Percentiles rank a stretch among this genome's conserved stretches.
These are phyloP conservation scores for Protea cynaroides DNA, from an alignment of 164 flowering plant genomes.

Conservation along the genomic window DNA sequence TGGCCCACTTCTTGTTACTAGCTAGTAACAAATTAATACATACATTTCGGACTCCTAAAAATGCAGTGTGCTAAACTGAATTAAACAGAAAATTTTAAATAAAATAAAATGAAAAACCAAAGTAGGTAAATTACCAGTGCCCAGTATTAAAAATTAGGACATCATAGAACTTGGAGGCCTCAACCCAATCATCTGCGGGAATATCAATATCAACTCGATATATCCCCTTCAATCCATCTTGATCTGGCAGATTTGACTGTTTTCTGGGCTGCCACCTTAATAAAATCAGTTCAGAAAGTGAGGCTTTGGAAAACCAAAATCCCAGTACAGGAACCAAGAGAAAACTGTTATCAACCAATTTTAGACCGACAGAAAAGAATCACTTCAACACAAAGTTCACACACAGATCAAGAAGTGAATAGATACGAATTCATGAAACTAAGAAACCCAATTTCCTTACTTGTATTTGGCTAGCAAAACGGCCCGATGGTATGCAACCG, in stretches of 20 bases:
- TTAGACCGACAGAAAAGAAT: background rate
- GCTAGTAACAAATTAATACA: too few species aligned
- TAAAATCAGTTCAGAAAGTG: conserved; percentile 45
- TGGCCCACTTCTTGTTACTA: too few species aligned
- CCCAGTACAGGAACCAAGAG: too few species aligned
- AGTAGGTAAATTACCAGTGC: conserved; percentile 58
- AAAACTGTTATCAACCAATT: too few species aligned
- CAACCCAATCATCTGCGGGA: conserved; percentile 89
- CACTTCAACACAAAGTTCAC: background rate
- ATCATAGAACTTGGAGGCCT: conserved; percentile 67
- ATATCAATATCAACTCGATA: conserved; percentile 84
- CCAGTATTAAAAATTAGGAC: conserved; percentile 92
- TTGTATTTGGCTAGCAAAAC: conserved; percentile 81
- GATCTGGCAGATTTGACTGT: conserved; percentile 18
- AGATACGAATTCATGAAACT: background rate
- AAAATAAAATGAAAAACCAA: conserved; percentile 3
- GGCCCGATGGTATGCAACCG: conserved; percentile 90
- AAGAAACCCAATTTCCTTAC: conserved; percentile 36
- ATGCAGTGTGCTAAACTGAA: too few species aligned
- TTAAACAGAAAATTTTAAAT: too few species aligned
- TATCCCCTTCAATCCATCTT: conserved; percentile 52
- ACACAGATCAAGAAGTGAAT: background rate
- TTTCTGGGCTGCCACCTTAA: conserved; percentile 83
- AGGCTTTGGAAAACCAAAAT: conserved; percentile 14
- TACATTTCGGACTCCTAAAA: too few species aligned